Evolutionary conservation across 306 rosid genomes (phyloP).

Genomic region (Erythrophleum fordii): DNA sequence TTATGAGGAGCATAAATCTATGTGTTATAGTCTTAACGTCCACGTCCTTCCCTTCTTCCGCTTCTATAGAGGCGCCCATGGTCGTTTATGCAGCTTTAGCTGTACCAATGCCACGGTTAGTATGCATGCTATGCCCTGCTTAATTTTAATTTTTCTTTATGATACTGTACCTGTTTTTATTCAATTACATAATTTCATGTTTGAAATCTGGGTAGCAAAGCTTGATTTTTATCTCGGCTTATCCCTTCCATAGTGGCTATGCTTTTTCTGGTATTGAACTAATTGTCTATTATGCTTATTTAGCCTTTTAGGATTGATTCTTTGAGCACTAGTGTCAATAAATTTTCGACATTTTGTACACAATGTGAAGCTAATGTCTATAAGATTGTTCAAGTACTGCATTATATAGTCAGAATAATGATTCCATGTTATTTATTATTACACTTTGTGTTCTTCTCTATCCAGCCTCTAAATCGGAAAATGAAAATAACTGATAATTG

Average conservation of each 20-base stretch:
- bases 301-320: background rate
- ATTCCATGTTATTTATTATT: background rate
- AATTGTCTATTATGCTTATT: background rate
- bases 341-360: slow-evolving; percentile 3
- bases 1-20: slow-evolving; percentile 88
- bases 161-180: background rate
- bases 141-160: background rate
- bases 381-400: slow-evolving; percentile 28
- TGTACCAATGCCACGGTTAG: slow-evolving; percentile 97
- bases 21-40: slow-evolving; percentile 90
- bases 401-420: background rate
- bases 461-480: background rate
- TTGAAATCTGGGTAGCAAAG: slow-evolving; percentile 2
- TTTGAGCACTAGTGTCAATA: background rate
- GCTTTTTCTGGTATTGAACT: background rate
- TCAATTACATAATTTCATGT: slow-evolving; percentile 12
- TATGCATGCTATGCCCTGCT: slow-evolving; percentile 19
- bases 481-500: slow-evolving; percentile 22
- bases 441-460: background rate
- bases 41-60: slow-evolving; percentile 97
- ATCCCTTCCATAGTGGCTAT: background rate
- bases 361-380: slow-evolving; percentile 1
- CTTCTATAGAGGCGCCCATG: slow-evolving; percentile 90
- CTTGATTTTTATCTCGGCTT: background rate
- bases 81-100: slow-evolving; percentile 75